Conservation (phyloP, 2,329 filamentous ascomycete species). For the Xylaria sp. region DNA sequence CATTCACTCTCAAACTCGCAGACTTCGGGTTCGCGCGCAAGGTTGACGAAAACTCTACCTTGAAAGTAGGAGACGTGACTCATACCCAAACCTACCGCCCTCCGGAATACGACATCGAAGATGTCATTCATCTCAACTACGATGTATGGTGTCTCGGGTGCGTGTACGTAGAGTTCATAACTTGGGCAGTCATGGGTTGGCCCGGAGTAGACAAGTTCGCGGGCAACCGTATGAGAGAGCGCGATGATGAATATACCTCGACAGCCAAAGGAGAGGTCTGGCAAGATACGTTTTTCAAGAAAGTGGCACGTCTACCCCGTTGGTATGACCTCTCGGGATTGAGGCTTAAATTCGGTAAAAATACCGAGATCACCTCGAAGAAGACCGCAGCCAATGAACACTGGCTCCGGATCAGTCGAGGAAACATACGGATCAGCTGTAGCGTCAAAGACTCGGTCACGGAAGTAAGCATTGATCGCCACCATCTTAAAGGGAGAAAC, state of each 20-base stretch:
- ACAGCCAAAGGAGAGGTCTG: neutral
- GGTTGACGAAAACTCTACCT: neutral
- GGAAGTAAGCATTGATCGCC: neutral
- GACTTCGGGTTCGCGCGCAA: conserved; percentile 32
- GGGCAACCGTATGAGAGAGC: neutral
- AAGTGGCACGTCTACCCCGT: neutral
- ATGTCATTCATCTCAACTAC: conserved; percentile 10
- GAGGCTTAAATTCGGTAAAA: neutral
- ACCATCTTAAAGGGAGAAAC: too few relatives aligned
- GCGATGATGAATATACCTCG: neutral
- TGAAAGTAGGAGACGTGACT: neutral
- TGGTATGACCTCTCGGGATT: conserved; percentile 11
- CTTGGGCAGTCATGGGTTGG: conserved; percentile 33
- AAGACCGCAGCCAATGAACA: neutral
- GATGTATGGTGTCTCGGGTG: conserved; percentile 45
- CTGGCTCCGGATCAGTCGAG: neutral
- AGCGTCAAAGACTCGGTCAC: neutral
- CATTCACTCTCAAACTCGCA: conserved; percentile 32
- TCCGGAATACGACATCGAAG: conserved; percentile 30
- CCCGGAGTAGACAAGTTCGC: conserved; percentile 7
- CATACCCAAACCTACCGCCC: conserved; percentile 37
- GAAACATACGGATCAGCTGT: neutral
- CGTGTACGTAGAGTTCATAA: conserved; percentile 43
- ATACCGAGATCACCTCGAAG: neutral
- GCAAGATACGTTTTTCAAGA: conserved; percentile 34